These are phyloP conservation scores for Marasmius oreades DNA, from an alignment of 1,284 basidiomycete species.

Conservation along the genomic window DNA sequence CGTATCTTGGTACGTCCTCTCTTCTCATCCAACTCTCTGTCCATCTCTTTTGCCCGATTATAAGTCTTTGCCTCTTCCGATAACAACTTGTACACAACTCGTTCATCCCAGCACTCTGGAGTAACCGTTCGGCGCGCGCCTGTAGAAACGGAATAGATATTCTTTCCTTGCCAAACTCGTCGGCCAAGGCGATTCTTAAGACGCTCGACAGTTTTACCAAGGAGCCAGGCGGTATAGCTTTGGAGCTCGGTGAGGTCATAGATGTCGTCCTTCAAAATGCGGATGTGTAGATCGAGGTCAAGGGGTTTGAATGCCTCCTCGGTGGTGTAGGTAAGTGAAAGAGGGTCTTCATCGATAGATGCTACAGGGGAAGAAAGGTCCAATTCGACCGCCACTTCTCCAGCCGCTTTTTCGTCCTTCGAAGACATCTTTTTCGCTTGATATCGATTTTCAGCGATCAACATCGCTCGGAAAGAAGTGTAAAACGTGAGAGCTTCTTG, in stretches of 20 bases:
- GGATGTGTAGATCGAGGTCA: slow-evolving; percentile 52
- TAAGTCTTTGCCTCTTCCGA: too few species aligned
- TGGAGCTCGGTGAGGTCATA: slow-evolving; percentile 42
- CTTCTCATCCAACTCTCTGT: too few species aligned
- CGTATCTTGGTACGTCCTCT: too few species aligned
- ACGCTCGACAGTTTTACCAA: slow-evolving; percentile 52
- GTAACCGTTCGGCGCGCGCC: slow-evolving; percentile 26
- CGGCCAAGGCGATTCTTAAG: slow-evolving; percentile 67
- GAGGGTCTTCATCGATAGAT: slow-evolving; percentile 9
- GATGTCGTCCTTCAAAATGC: slow-evolving; percentile 50
- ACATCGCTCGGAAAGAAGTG: slow-evolving; percentile 3
- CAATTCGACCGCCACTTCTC: too few species aligned
- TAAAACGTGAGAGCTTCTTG: slow-evolving; percentile 11
- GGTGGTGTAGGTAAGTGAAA: slow-evolving; percentile 13
- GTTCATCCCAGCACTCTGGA: not conserved
- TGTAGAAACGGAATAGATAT: slow-evolving; percentile 46
- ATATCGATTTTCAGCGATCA: too few species aligned
- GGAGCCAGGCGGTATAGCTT: slow-evolving; percentile 35
- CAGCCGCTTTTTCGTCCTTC: too few species aligned
- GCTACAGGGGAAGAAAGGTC: not conserved
- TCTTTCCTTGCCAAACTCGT: slow-evolving; percentile 59
- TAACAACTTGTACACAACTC: not conserved
- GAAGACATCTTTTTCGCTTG: too few species aligned
- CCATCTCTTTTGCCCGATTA: too few species aligned
- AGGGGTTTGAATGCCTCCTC: slow-evolving; percentile 28